A percentile compares a stretch with the other conserved stretches of the same genome.
Evolutionary conservation across 2,329 filamentous ascomycete genomes (phyloP).

Genomic region (Orbilia quercus): DNA sequence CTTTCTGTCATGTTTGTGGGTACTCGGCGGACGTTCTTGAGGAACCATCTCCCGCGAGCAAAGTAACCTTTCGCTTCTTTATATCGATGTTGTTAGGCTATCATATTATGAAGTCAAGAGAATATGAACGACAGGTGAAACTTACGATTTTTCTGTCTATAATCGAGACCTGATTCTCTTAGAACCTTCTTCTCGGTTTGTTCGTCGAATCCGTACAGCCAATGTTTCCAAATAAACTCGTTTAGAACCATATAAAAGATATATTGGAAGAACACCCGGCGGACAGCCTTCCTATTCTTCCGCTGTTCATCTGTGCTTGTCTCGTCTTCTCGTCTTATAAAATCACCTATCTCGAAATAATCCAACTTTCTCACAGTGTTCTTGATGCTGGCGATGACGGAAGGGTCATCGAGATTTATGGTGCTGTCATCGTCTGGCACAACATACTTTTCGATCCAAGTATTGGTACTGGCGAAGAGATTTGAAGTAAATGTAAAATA

Average conservation of each 20-base stretch:
- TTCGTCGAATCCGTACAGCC: conserved; percentile 40
- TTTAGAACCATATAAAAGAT: conserved; percentile 44
- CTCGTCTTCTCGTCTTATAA: neutral
- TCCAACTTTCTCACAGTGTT: conserved; percentile 25
- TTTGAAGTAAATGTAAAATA: conserved; percentile 21
- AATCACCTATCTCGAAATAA: conserved; percentile 37
- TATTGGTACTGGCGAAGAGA: conserved; percentile 37
- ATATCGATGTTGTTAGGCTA: neutral
- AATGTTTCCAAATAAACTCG: conserved; percentile 38
- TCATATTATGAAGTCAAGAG: neutral
- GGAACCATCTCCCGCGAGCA: conserved; percentile 39
- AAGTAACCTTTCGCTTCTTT: conserved; percentile 29
- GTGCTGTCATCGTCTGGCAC: conserved; percentile 9
- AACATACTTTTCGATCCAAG: conserved; percentile 39
- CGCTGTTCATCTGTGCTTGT: neutral
- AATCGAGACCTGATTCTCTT: conserved; percentile 5
- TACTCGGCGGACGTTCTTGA: conserved; percentile 40
- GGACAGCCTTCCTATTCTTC: neutral
- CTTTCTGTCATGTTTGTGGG: conserved; percentile 34
- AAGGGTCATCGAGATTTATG: conserved; percentile 12
- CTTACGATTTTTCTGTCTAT: conserved; percentile 38
- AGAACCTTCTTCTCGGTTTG: conserved; percentile 11
- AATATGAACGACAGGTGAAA: neutral
- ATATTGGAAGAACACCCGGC: conserved; percentile 49
- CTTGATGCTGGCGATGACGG: conserved; percentile 13